A percentile compares a stretch with the other conserved stretches of the same genome.
Conservation (phyloP, 768 basidiomycete genomes). For the Boletus rufocinnamomeus region DNA sequence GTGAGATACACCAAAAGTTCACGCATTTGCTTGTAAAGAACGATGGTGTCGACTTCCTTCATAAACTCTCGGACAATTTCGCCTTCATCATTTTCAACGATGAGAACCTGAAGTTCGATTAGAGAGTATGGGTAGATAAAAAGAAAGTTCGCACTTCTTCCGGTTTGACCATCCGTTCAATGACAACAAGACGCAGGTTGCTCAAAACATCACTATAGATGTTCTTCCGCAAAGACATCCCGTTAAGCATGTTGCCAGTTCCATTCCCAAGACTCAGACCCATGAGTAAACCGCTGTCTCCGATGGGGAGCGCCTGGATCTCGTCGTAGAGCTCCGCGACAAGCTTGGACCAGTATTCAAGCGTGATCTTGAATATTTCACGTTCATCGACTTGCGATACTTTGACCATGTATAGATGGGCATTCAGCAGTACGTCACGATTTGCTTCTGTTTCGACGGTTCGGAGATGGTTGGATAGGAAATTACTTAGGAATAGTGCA, state of each 20-base stretch:
- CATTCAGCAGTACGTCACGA: slow-evolving; percentile 92
- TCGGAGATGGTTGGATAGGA: slow-evolving; percentile 89
- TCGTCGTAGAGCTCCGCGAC: slow-evolving; percentile 98
- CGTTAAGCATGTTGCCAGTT: slow-evolving; percentile 67
- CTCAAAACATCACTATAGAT: slow-evolving; percentile 95
- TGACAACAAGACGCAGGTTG: slow-evolving; percentile 92
- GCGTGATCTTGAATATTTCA: slow-evolving; percentile 98
- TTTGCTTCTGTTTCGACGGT: slow-evolving; percentile 91
- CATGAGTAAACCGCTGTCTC: slow-evolving; percentile 85
- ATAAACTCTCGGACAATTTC: slow-evolving; percentile 99
- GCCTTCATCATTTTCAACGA: slow-evolving; percentile 99
- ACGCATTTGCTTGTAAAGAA: slow-evolving; percentile 98
- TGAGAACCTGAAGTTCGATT: slow-evolving; percentile 68
- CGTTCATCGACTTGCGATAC: slow-evolving; percentile 97
- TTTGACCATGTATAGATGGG: slow-evolving; percentile 98
- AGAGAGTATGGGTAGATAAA: slow-evolving; percentile 3
- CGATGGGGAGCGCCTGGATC: slow-evolving; percentile 88
- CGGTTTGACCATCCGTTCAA: slow-evolving; percentile 99
- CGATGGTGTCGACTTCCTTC: slow-evolving; percentile 98
- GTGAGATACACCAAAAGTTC: slow-evolving; percentile 97
- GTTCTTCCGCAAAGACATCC: slow-evolving; percentile 85
- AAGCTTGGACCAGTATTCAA: slow-evolving; percentile 97
- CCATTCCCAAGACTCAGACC: slow-evolving; percentile 76
- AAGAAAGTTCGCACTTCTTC: slow-evolving; percentile 72
- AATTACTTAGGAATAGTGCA: slow-evolving; percentile 96